A percentile compares a stretch with the other conserved stretches of the same genome.
phyloP scores from a whole-genome alignment of 2,329 filamentous ascomycete genomes.

The Periconia macrospinosa region DNA sequence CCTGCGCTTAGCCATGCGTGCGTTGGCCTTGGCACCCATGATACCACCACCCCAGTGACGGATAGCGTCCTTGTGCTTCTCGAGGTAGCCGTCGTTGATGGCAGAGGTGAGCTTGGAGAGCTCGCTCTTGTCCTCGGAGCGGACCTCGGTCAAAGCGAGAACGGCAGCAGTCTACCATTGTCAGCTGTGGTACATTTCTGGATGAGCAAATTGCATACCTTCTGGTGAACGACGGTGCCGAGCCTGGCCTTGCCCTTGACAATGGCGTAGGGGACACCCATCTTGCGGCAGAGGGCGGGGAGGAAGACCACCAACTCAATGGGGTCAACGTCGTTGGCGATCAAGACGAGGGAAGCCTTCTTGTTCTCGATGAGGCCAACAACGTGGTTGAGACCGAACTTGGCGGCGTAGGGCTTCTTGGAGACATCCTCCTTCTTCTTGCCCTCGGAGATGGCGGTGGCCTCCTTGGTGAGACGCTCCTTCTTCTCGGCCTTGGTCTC shows the following conservation, averaged over 20 bases:
- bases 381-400: conserved; percentile 99
- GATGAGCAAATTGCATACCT: conserved; percentile 58
- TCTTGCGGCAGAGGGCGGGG: conserved; percentile 98
- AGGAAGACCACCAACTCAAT: conserved; percentile 99
- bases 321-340: conserved; percentile 99
- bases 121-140: conserved; percentile 97
- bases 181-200: conserved; percentile 29
- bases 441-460: conserved; percentile 94
- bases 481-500: conserved; percentile 99
- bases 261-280: conserved; percentile 97
- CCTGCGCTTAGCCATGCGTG: conserved; percentile 78
- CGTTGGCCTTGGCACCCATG: conserved; percentile 94
- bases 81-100: conserved; percentile 97
- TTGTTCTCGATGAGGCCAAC: conserved; percentile 71
- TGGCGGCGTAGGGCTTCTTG: conserved; percentile 99
- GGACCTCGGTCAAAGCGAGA: conserved; percentile 93
- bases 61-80: conserved; percentile 90
- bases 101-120: conserved; percentile 93
- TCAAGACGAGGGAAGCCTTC: conserved; percentile 97
- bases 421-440: conserved; percentile 99
- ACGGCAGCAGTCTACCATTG: conserved; percentile 88
- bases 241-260: conserved; percentile 99
- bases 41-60: conserved; percentile 99
- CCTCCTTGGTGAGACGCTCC: conserved; percentile 98
- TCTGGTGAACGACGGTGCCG: conserved; percentile 99